Percentiles rank a stretch among this genome's conserved stretches.
These are phyloP conservation scores for Pleurotus eryngii DNA, from an alignment of 768 basidiomycete genomes.

Conservation along the genomic window DNA sequence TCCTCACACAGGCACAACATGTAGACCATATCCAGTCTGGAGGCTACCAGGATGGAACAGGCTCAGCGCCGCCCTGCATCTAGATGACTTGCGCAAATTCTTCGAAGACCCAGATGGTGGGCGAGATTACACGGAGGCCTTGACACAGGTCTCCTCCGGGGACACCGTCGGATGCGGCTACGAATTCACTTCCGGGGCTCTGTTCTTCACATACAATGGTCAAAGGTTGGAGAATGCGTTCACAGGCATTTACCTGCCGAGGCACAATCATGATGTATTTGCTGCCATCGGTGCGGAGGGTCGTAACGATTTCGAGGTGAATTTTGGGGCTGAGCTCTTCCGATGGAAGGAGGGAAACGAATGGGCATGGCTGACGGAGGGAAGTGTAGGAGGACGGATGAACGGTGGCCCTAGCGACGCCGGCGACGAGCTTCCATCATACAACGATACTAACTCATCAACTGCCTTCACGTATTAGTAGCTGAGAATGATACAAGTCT, in stretches of 20 bases:
- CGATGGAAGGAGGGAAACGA: constrained; percentile 64
- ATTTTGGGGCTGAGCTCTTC: constrained; percentile 62
- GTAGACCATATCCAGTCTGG: constrained; percentile 62
- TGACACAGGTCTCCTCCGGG: constrained; percentile 33
- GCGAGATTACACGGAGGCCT: constrained; percentile 43
- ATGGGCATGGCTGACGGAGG: constrained; percentile 63
- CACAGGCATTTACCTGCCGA: constrained; percentile 54
- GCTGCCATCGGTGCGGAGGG: constrained; percentile 63
- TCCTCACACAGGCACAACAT: constrained; percentile 50
- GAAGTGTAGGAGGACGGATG: constrained; percentile 56
- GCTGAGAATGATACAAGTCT: too few relatives aligned
- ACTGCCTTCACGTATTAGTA: too few relatives aligned
- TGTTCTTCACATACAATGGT: constrained; percentile 71
- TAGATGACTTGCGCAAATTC: constrained; percentile 73
- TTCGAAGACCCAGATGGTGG: constrained; percentile 68
- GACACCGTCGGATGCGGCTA: constrained; percentile 66
- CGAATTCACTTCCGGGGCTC: constrained; percentile 43
- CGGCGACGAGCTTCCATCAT: constrained; percentile 48
- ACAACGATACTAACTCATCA: constrained; percentile 12
- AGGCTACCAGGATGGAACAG: constrained; percentile 73
- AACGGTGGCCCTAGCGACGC: constrained; percentile 24
- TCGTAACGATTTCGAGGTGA: constrained; percentile 51
- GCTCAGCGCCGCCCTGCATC: constrained; percentile 59
- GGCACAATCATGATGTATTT: constrained; percentile 51
- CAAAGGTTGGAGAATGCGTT: constrained; percentile 54